Evolutionary conservation across 1,284 basidiomycete species (phyloP).

Genomic region (Melampsora americana): DNA sequence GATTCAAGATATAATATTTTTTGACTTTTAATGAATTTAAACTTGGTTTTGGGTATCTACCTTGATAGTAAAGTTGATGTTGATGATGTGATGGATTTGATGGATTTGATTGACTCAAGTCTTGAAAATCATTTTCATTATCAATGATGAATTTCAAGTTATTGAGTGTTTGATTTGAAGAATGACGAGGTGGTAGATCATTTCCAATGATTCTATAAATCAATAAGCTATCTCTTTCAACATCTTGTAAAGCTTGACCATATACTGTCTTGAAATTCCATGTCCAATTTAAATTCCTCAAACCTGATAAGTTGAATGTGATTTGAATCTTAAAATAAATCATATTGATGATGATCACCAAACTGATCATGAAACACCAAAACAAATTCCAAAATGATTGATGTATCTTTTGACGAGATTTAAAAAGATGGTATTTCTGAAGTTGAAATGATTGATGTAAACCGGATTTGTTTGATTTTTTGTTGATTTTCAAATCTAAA

Average conservation of each 20-base stretch:
- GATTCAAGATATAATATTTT: conserved; percentile 53
- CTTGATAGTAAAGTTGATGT: not conserved
- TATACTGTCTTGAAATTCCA: not conserved
- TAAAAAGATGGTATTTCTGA: not conserved
- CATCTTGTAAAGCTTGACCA: conserved; percentile 18
- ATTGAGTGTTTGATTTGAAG: conserved; percentile 51
- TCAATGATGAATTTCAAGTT: conserved; percentile 53
- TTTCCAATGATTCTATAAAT: conserved; percentile 53
- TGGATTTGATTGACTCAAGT: conserved; percentile 45
- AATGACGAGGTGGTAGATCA: conserved; percentile 53
- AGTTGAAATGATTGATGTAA: too few relatives aligned
- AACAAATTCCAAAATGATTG: not conserved
- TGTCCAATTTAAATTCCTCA: not conserved
- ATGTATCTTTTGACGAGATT: not conserved
- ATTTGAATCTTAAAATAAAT: not conserved
- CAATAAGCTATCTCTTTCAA: conserved; percentile 51
- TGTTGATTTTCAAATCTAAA: too few relatives aligned
- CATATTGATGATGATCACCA: not conserved
- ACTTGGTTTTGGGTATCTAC: not conserved
- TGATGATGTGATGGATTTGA: not conserved
- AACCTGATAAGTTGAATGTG: not conserved
- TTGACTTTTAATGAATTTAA: conserved; percentile 47
- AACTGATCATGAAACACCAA: not conserved
- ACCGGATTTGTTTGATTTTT: too few relatives aligned
- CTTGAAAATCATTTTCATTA: conserved; percentile 50